A percentile compares a stretch with the other conserved stretches of the same genome.
phyloP scores from a whole-genome alignment of 176 grass and related monocot species.

The Eleusine indica region DNA sequence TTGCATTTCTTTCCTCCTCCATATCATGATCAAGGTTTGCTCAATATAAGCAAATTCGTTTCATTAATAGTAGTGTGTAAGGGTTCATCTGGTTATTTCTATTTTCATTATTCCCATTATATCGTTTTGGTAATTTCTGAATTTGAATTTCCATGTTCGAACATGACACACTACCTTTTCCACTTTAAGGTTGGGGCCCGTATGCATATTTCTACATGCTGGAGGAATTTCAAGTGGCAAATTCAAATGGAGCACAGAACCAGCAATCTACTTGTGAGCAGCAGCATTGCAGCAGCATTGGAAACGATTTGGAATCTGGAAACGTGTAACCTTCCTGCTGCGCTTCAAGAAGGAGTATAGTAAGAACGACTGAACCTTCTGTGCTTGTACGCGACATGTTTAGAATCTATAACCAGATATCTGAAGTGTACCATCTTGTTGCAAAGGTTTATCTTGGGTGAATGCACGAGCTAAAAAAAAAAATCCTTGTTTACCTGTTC shows the following conservation, averaged over 20 bases:
- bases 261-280: slow-evolving; percentile 25
- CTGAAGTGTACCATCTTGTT: slow-evolving; percentile 3
- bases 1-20: slow-evolving; percentile 88
- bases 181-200: slow-evolving; percentile 55
- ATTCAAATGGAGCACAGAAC: slow-evolving; percentile 26
- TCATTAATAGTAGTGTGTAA: not conserved
- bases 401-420: slow-evolving; percentile 16
- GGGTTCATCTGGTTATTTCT: not conserved
- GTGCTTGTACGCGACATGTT: not conserved
- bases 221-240: slow-evolving; percentile 37
- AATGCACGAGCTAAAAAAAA: not conserved
- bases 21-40: slow-evolving; percentile 70
- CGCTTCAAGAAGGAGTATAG: slow-evolving; percentile 12
- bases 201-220: slow-evolving; percentile 80
- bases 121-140: not conserved
- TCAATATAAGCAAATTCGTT: not conserved
- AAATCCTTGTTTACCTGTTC: slow-evolving; percentile 7
- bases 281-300: slow-evolving; percentile 21
- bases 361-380: slow-evolving; percentile 14
- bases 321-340: slow-evolving; percentile 32
- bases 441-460: not conserved
- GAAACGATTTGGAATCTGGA: slow-evolving; percentile 57
- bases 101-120: not conserved
- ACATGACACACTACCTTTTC: not conserved
- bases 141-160: not conserved